A percentile compares a stretch with the other conserved stretches of the same genome.
Evolutionary conservation across 2,329 filamentous ascomycete genomes (phyloP).

Genomic region (Pestalotiopsis sp.): DNA sequence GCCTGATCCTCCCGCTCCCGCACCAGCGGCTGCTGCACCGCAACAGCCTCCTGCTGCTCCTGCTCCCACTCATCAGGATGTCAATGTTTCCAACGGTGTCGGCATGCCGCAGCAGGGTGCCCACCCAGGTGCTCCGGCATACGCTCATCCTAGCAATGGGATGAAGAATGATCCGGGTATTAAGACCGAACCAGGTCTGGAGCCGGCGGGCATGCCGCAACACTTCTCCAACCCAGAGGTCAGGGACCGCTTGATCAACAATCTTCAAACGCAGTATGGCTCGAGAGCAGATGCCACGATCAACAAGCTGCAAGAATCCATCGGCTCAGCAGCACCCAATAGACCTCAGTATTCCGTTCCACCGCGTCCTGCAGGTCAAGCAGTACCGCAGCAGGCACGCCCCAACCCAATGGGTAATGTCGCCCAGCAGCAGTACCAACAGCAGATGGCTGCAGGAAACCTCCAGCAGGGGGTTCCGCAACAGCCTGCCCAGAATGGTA

Average conservation of each 20-base stretch:
- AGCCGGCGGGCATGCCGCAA: slow-evolving; percentile 40
- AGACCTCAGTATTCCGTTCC: slow-evolving; percentile 27
- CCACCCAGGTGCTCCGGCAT: slow-evolving; percentile 20
- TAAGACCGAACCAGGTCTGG: slow-evolving; percentile 50
- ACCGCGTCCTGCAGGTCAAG: slow-evolving; percentile 25
- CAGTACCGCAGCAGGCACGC: slow-evolving; percentile 26
- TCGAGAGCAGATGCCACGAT: slow-evolving; percentile 67
- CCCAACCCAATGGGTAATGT: slow-evolving; percentile 20
- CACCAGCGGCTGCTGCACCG: slow-evolving; percentile 39
- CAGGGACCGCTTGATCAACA: slow-evolving; percentile 56
- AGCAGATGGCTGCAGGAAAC: not conserved
- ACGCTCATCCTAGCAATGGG: slow-evolving; percentile 28
- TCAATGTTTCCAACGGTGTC: slow-evolving; percentile 26
- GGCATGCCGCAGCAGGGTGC: slow-evolving; percentile 31
- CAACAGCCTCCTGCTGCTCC: slow-evolving; percentile 21
- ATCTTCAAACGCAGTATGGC: slow-evolving; percentile 63
- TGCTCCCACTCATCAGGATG: slow-evolving; percentile 13
- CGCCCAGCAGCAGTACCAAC: slow-evolving; percentile 23
- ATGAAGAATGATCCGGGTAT: slow-evolving; percentile 48
- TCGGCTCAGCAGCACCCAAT: slow-evolving; percentile 30
- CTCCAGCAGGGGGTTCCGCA: slow-evolving; percentile 24
- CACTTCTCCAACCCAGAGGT: slow-evolving; percentile 44
- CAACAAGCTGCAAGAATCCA: slow-evolving; percentile 58
- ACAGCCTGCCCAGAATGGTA: slow-evolving; percentile 40
- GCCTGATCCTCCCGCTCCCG: slow-evolving; percentile 60